A percentile compares a stretch with the other conserved stretches of the same genome.
These are phyloP conservation scores for Candida odintsovae DNA, from an alignment of 805 yeast species.

Conservation along the genomic window DNA sequence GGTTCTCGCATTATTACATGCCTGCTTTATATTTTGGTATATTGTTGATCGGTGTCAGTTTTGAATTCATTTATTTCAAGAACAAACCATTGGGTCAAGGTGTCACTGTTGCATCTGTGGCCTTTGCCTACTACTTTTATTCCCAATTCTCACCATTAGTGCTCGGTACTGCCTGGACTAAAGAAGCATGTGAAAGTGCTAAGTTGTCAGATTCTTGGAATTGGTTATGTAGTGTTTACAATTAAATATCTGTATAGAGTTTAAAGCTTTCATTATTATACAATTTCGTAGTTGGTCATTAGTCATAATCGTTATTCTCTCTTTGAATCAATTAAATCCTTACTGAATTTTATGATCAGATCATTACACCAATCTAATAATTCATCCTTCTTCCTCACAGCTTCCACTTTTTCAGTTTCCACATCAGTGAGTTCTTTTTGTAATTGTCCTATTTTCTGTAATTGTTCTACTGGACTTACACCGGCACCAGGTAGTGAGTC, in stretches of 20 bases:
- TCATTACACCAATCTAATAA: slow-evolving; percentile 58
- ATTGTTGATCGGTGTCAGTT: slow-evolving; percentile 36
- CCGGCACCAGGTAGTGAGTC: slow-evolving; percentile 93
- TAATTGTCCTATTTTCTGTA: slow-evolving; percentile 54
- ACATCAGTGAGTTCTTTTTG: slow-evolving; percentile 55
- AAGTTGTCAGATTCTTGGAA: slow-evolving; percentile 38
- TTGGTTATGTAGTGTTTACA: slow-evolving; percentile 32
- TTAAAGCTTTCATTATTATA: neutral
- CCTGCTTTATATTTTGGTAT: slow-evolving; percentile 46
- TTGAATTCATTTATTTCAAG: slow-evolving; percentile 35
- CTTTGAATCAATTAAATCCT: slow-evolving; percentile 31
- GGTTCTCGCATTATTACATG: slow-evolving; percentile 42
- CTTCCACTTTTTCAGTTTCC: slow-evolving; percentile 51
- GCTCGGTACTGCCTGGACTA: slow-evolving; percentile 43
- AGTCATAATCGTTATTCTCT: slow-evolving; percentile 5
- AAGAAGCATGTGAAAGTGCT: slow-evolving; percentile 31
- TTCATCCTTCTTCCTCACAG: slow-evolving; percentile 58
- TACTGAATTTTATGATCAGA: slow-evolving; percentile 47
- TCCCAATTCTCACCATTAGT: slow-evolving; percentile 36
- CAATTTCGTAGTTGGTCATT: neutral
- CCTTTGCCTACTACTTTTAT: slow-evolving; percentile 18
- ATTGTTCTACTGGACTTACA: slow-evolving; percentile 69
- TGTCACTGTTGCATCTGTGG: slow-evolving; percentile 18
- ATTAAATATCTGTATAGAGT: neutral
- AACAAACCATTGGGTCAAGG: slow-evolving; percentile 24